Conservation (phyloP, 1,284 basidiomycete species). For the Ceratobasidium sp. region DNA sequence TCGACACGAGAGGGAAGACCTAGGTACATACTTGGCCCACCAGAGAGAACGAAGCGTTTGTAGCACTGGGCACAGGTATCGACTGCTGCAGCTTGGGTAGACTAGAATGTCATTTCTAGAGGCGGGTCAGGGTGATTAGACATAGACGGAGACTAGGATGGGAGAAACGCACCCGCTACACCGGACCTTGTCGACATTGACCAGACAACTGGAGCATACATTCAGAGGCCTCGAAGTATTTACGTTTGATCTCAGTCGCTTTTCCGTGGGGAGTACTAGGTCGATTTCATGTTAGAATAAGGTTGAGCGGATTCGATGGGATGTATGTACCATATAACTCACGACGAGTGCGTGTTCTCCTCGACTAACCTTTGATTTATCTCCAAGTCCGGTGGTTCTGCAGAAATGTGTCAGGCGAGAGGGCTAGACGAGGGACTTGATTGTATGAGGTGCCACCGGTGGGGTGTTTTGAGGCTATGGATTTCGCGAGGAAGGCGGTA, state of each 20-base stretch:
- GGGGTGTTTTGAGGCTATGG: no score
- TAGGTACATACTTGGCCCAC: conserved; percentile 98
- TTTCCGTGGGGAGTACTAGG: conserved; percentile 93
- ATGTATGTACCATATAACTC: conserved; percentile 88
- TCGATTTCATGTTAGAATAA: conserved; percentile 3
- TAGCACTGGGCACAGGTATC: conserved; percentile 93
- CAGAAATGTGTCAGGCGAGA: no score
- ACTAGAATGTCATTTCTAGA: conserved; percentile 93
- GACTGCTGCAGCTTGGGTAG: conserved; percentile 91
- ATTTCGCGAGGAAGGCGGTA: no score
- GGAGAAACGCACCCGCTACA: conserved; percentile 83
- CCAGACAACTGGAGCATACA: conserved; percentile 99
- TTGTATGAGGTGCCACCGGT: no score
- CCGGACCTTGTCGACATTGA: conserved; percentile 98
- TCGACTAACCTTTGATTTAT: conserved; percentile 93
- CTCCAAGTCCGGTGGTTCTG: no score
- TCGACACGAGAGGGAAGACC: conserved; percentile 95
- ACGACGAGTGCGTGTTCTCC: conserved; percentile 98
- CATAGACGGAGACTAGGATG: neutral
- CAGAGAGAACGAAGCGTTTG: conserved; percentile 98
- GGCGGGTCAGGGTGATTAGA: conserved; percentile 15
- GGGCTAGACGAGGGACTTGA: no score
- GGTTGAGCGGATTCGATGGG: neutral
- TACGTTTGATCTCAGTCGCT: conserved; percentile 95
- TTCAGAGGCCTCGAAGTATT: conserved; percentile 99